These are phyloP conservation scores for Smittium mucronatum DNA, from an alignment of 371 early-diverging fungal genomes.

Conservation along the genomic window DNA sequence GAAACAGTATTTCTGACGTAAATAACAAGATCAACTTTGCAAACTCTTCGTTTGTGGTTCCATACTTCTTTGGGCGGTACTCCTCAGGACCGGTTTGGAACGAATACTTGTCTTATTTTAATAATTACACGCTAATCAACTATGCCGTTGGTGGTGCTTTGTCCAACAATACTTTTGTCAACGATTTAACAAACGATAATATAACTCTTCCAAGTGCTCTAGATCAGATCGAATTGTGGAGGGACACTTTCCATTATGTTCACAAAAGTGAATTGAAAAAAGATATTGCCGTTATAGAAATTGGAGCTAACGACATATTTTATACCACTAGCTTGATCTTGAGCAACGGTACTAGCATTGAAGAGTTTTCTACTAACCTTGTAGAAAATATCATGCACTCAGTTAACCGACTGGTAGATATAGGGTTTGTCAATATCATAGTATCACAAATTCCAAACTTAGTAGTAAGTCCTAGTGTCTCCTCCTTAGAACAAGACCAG, in stretches of 20 bases:
- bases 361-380: not conserved
- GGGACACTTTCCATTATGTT: not conserved
- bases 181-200: not conserved
- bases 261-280: not conserved
- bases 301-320: not conserved
- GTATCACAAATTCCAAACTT: not conserved
- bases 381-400: not conserved
- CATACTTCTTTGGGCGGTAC: conserved; percentile 34
- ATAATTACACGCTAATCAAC: conserved; percentile 2
- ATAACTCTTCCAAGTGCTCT: conserved; percentile 13
- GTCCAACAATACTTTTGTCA: conserved; percentile 12
- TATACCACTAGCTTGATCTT: not conserved
- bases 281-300: not conserved
- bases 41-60: not conserved
- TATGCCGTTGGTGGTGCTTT: conserved; percentile 6
- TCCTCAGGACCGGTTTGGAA: conserved; percentile 35
- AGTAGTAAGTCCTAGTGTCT: not conserved
- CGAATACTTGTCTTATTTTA: conserved; percentile 24
- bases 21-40: conserved; percentile 26
- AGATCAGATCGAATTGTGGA: conserved; percentile 13
- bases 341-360: not conserved
- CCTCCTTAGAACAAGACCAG: not conserved
- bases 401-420: not conserved
- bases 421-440: not conserved
- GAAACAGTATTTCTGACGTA: conserved; percentile 31